Conservation (phyloP, 2,329 filamentous ascomycete genomes). For the Penicillium nordicum region DNA sequence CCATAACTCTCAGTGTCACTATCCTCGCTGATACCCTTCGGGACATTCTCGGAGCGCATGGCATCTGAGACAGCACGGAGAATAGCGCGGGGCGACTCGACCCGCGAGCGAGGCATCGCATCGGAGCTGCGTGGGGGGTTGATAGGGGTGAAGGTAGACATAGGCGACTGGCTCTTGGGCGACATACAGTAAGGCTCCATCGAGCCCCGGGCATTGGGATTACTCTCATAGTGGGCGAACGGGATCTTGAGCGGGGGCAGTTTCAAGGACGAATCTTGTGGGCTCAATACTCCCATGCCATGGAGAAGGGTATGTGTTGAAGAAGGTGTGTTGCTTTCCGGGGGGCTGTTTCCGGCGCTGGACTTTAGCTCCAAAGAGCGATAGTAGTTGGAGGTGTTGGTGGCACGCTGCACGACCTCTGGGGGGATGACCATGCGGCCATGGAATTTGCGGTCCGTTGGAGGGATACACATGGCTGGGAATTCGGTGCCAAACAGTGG, state of each 20-base stretch:
- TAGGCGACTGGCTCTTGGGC: conserved; percentile 37
- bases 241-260: conserved; percentile 15
- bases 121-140: conserved; percentile 38
- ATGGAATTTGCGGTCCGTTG: conserved; percentile 58
- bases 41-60: background rate
- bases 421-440: conserved; percentile 64
- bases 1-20: conserved; percentile 14
- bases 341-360: background rate
- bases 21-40: conserved; percentile 10
- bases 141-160: conserved; percentile 40
- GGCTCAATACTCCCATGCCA: background rate
- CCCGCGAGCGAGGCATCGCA: conserved; percentile 1
- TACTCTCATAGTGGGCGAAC: conserved; percentile 27
- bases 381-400: conserved; percentile 34
- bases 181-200: conserved; percentile 38
- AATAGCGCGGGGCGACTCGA: conserved; percentile 24
- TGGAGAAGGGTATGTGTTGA: conserved; percentile 18
- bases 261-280: background rate
- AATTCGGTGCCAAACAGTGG: conserved; percentile 87
- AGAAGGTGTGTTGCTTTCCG: conserved; percentile 2
- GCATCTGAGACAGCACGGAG: conserved; percentile 19
- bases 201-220: conserved; percentile 44
- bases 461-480: conserved; percentile 64
- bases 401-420: conserved; percentile 53
- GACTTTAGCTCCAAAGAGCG: conserved; percentile 29